phyloP scores from a whole-genome alignment of 352 stramenopile species.

The Blastocystis sp. region DNA sequence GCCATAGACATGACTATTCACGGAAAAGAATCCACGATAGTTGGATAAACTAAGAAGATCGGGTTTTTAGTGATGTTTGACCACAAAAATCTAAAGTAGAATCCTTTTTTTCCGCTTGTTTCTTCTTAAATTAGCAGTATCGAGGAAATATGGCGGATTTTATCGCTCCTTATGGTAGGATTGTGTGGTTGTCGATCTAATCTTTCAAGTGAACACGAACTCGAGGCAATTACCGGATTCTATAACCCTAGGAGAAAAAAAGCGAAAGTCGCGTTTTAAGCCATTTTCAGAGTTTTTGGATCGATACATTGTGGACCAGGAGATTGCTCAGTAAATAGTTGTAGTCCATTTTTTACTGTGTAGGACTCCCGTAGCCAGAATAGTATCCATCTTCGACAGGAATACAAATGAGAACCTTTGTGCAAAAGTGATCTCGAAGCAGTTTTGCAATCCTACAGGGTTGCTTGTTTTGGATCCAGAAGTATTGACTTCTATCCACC shows the following conservation, averaged over 20 bases:
- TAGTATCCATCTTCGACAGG: slow-evolving; percentile 42
- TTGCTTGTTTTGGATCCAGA: slow-evolving; percentile 27
- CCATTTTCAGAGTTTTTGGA: slow-evolving; percentile 49
- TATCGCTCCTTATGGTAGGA: slow-evolving; percentile 30
- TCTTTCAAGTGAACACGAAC: slow-evolving; percentile 14
- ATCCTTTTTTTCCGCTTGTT: neutral
- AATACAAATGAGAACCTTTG: slow-evolving; percentile 30
- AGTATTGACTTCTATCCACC: slow-evolving; percentile 26
- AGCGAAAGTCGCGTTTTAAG: neutral
- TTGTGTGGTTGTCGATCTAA: neutral
- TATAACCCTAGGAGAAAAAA: neutral
- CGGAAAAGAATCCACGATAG: too few species aligned
- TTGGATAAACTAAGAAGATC: neutral
- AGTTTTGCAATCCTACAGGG: slow-evolving; percentile 24
- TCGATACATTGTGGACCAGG: slow-evolving; percentile 26
- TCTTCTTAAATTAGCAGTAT: neutral
- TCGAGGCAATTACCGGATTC: neutral
- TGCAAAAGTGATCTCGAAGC: slow-evolving; percentile 48
- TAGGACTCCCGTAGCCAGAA: slow-evolving; percentile 45
- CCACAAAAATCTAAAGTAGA: slow-evolving; percentile 13
- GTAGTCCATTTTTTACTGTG: neutral
- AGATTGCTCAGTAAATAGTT: neutral
- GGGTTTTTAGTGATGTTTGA: slow-evolving; percentile 26
- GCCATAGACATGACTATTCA: too few species aligned
- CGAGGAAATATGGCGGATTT: slow-evolving; percentile 36